Evolutionary conservation across 129 eudicot genomes (phyloP), one percentile per base, ranked within the genome.

Genomic region (Deinandra increscens): DNA sequence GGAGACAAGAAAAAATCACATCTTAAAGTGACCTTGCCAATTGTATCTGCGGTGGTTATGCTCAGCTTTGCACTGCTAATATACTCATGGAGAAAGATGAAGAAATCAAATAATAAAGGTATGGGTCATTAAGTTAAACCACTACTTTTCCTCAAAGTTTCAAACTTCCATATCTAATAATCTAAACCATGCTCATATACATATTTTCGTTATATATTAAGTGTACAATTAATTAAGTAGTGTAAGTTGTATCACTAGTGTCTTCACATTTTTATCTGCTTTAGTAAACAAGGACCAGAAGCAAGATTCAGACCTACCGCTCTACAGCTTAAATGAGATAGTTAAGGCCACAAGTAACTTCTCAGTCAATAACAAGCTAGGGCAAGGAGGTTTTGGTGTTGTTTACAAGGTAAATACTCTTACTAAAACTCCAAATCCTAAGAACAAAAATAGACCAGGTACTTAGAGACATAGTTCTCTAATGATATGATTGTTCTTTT

Each of bases 361-460:
- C 15, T 69, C 64, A 17, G 14, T 36, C 0, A 9, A 38, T 4
- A 69, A 69, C 18, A 68, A 68, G 73, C 48, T 68, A 12, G 73
- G 62, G 7, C 62, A 68, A 50, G 73, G 73, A 23, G 73, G 73
- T 50, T 66, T 44, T 44, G 70, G 70, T 14, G 38, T 56, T 23
- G 70, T 66, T 23, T 66, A 66, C 56, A 66, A 67, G 64, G 64
- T 58, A 58, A 4, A 31, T 2, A 14, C 19, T 12, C 15, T 23
- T 23, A 54, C 7, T 54, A 8, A 54, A 20, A 22, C 22, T 49
- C 26, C 56, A 17, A 49, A 49, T 49, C 61, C 38, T 10, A 23
- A 56, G 18, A 12, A 13, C 6, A 56, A 4, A 26, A 58, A 17
- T 37, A 29, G 7, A 22, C 61, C 63, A 55, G 0, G 11, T 50